These are phyloP conservation scores for Galeopsis tetrahit DNA, from an alignment of 257 asterid genomes.

Conservation along the genomic window DNA sequence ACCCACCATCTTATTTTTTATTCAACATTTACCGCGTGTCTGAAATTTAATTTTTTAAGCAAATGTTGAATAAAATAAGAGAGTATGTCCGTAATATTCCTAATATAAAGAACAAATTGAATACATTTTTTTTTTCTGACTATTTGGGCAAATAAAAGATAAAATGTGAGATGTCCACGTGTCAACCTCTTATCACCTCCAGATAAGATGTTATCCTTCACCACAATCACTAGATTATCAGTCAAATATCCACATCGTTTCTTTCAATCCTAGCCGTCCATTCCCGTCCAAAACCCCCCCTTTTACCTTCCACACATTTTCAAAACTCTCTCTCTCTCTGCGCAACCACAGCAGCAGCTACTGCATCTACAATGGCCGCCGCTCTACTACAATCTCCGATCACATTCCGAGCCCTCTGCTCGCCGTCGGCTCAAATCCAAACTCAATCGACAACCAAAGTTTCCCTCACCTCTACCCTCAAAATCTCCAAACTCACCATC, in stretches of 20 bases:
- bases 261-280: constrained; percentile 42
- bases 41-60: too few relatives aligned
- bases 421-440: constrained; percentile 29
- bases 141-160: background rate
- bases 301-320: constrained; percentile 23
- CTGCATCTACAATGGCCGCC: constrained; percentile 38
- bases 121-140: too few relatives aligned
- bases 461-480: constrained; percentile 32
- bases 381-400: constrained; percentile 28
- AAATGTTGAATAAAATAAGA: too few relatives aligned
- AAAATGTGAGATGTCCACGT: constrained; percentile 37
- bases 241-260: constrained; percentile 23
- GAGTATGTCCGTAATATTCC: too few relatives aligned
- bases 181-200: constrained; percentile 43
- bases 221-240: constrained; percentile 41
- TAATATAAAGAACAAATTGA: too few relatives aligned
- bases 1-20: too few relatives aligned
- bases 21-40: too few relatives aligned
- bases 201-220: constrained; percentile 53
- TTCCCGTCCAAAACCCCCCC: constrained; percentile 45
- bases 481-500: constrained; percentile 16
- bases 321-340: constrained; percentile 11
- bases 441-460: background rate
- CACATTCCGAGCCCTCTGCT: constrained; percentile 30
- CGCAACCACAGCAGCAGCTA: constrained; percentile 16